Percentiles rank a stretch among this genome's conserved stretches.
Evolutionary conservation across 2,329 filamentous ascomycete species (phyloP).

Genomic region (Phaeomoniella chlamydospora): DNA sequence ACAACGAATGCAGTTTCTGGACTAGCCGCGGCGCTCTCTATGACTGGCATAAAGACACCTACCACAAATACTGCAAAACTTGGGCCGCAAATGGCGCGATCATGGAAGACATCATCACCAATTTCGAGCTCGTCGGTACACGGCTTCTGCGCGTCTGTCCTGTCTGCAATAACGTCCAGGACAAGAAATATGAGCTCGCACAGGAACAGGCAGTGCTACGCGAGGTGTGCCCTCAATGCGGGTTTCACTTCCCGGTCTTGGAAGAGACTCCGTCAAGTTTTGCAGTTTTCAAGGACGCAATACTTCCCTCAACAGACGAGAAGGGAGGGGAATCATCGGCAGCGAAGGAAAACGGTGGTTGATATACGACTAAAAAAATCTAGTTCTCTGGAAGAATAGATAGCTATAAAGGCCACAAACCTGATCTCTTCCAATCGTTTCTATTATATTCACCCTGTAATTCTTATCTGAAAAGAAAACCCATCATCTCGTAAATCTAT

Average conservation of each 20-base stretch:
- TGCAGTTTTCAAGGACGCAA: slow-evolving; percentile 7
- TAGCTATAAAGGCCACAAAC: too few species aligned
- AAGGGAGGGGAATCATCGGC: too few species aligned
- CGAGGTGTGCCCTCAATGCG: slow-evolving; percentile 6
- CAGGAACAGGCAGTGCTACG: slow-evolving; percentile 7
- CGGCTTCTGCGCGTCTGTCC: slow-evolving; percentile 6
- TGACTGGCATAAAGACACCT: slow-evolving; percentile 7
- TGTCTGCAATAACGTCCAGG: slow-evolving; percentile 5
- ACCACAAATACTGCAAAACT: slow-evolving; percentile 7
- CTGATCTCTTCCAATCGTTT: too few species aligned
- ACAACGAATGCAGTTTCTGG: slow-evolving; percentile 8
- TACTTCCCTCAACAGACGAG: background rate
- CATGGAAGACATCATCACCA: slow-evolving; percentile 8
- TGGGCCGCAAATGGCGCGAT: slow-evolving; percentile 7
- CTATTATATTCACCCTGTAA: too few species aligned
- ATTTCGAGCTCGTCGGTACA: slow-evolving; percentile 7
- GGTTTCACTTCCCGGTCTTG: slow-evolving; percentile 5
- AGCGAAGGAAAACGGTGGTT: too few species aligned
- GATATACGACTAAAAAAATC: too few species aligned
- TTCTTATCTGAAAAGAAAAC: too few species aligned
- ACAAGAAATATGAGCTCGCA: slow-evolving; percentile 7
- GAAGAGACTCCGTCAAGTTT: slow-evolving; percentile 7
- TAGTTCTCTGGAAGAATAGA: too few species aligned
- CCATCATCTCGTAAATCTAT: too few species aligned
- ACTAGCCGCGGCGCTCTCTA: slow-evolving; percentile 7